Conservation (phyloP, 1,284 basidiomycete species). For the Papiliotrema nemorosa region DNA sequence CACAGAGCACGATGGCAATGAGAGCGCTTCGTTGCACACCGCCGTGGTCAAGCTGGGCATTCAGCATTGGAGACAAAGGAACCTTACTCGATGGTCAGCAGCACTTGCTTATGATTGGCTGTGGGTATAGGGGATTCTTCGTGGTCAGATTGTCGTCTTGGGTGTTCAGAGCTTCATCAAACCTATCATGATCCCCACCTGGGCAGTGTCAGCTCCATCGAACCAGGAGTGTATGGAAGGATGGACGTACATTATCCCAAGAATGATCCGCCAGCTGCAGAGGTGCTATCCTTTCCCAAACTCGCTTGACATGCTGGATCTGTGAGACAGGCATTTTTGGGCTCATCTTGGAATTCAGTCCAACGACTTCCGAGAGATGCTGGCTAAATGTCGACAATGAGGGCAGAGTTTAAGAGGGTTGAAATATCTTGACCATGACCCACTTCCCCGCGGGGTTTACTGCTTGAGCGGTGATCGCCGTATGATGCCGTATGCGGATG, state of each 20-base stretch:
- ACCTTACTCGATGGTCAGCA: slow-evolving; percentile 80
- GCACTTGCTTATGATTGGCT: slow-evolving; percentile 59
- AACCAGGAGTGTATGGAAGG: not conserved
- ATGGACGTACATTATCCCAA: slow-evolving; percentile 79
- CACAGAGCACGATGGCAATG: slow-evolving; percentile 57
- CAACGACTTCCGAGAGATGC: too few species aligned
- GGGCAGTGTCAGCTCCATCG: slow-evolving; percentile 14
- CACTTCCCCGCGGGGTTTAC: too few species aligned
- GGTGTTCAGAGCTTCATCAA: slow-evolving; percentile 4
- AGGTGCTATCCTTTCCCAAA: slow-evolving; percentile 68
- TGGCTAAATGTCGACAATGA: too few species aligned
- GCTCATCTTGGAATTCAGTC: too few species aligned
- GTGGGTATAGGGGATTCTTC: slow-evolving; percentile 69
- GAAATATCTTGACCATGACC: too few species aligned
- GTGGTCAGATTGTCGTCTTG: not conserved
- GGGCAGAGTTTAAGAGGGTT: too few species aligned
- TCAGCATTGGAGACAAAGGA: not conserved
- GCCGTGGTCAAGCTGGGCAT: slow-evolving; percentile 65
- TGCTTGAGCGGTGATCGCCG: too few species aligned
- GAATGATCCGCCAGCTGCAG: slow-evolving; percentile 70
- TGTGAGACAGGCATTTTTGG: slow-evolving; percentile 15
- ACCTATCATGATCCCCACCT: slow-evolving; percentile 84
- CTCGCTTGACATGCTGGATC: slow-evolving; percentile 39
- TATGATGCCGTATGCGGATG: too few species aligned
- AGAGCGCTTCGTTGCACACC: slow-evolving; percentile 71